Evolutionary conservation across 148 eudicot species (phyloP).

Genomic region (Pouteria glomerata): DNA sequence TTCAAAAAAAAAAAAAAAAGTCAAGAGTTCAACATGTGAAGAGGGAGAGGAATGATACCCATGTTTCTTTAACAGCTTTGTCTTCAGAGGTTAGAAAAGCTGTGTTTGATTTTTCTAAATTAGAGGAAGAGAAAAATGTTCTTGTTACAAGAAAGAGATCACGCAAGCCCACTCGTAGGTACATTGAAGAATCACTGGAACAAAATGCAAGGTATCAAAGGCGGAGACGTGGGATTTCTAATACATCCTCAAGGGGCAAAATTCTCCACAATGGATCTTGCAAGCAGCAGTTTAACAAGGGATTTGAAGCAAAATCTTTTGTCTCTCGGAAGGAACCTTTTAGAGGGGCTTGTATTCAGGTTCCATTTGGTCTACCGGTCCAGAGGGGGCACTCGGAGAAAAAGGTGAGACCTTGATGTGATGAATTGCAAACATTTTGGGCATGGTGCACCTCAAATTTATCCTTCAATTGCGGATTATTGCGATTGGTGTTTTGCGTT

Average conservation of each 20-base stretch:
- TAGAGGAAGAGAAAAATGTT: constrained; percentile 2
- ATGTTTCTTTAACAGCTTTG: constrained; percentile 6
- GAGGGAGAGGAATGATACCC: constrained; percentile 10
- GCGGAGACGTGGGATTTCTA: constrained; percentile 5
- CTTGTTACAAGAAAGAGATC: constrained; percentile 16
- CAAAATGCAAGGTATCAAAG: constrained; percentile 6
- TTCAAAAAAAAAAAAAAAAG: constrained; percentile 19
- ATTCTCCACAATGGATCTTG: neutral
- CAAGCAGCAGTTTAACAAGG: constrained; percentile 1
- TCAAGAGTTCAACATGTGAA: constrained; percentile 18
- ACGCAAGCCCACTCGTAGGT: constrained; percentile 17
- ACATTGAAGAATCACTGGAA: constrained; percentile 15
- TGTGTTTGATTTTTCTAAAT: neutral
- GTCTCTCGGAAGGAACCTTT: constrained; percentile 5
- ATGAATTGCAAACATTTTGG: neutral
- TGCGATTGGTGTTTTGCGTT: too few species aligned
- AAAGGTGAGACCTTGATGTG: constrained; percentile 14
- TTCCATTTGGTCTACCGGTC: constrained; percentile 24
- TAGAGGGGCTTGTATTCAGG: constrained; percentile 25
- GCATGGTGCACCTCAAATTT: neutral
- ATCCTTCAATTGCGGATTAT: neutral
- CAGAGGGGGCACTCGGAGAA: neutral
- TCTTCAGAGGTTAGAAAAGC: constrained; percentile 13
- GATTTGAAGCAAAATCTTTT: constrained; percentile 4
- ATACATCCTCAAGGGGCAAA: constrained; percentile 1